These are phyloP conservation scores for Petasospora rhodanensis DNA, from an alignment of 1,139 yeast species.

Conservation along the genomic window DNA sequence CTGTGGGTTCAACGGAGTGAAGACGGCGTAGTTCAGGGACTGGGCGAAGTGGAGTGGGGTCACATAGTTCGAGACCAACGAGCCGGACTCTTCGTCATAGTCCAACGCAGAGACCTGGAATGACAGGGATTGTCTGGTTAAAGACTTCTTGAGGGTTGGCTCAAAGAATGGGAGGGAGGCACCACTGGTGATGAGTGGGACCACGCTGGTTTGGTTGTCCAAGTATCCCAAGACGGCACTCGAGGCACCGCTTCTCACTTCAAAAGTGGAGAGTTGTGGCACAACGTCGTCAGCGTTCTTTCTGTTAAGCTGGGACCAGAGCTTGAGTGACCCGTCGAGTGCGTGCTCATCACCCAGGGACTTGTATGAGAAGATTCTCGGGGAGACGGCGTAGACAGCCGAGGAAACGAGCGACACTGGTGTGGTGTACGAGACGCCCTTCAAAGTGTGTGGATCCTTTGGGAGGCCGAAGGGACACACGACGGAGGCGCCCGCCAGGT, in stretches of 20 bases:
- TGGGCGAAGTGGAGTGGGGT: conserved; percentile 62
- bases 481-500: conserved; percentile 33
- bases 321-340: conserved; percentile 49
- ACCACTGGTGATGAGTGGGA: conserved; percentile 61
- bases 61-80: conserved; percentile 64
- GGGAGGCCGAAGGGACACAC: conserved; percentile 55
- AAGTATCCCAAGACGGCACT: conserved; percentile 73
- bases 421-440: conserved; percentile 52
- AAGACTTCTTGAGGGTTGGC: conserved; percentile 39
- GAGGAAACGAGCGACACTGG: conserved; percentile 63
- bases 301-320: conserved; percentile 58
- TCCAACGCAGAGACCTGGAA: conserved; percentile 74
- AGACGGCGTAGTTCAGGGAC: conserved; percentile 61
- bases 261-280: conserved; percentile 57
- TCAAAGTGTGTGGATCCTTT: conserved; percentile 50
- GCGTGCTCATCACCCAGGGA: conserved; percentile 9
- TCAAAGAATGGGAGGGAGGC: conserved; percentile 66
- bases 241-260: conserved; percentile 84
- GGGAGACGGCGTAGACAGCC: conserved; percentile 62
- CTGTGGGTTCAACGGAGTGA: conserved; percentile 57
- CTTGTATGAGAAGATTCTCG: conserved; percentile 39
- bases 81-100: conserved; percentile 47
- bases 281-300: conserved; percentile 50
- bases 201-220: conserved; percentile 28
- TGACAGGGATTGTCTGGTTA: conserved; percentile 49